Evolutionary conservation across 257 asterid genomes (phyloP).

Genomic region (Marsdenia floribunda): DNA sequence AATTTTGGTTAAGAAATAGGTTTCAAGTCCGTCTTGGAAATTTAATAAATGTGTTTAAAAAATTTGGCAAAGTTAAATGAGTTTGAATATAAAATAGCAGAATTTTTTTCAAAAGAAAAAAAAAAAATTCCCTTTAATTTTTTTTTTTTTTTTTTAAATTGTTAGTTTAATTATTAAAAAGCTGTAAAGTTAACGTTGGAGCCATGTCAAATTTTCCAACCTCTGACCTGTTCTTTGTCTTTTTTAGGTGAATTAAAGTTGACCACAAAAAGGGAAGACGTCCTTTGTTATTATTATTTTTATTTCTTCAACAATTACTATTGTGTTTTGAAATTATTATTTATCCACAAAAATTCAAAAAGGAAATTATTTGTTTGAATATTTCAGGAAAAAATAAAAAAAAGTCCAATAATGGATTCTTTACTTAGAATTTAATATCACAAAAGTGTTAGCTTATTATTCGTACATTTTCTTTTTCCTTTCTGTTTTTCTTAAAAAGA

Average conservation of each 20-base stretch:
- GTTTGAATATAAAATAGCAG: conserved; percentile 30
- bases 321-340: conserved; percentile 2
- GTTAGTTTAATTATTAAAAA: conserved; percentile 37
- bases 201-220: conserved; percentile 45
- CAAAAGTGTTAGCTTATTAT: no score
- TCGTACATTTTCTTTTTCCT: neutral
- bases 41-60: conserved; percentile 46
- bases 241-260: conserved; percentile 56
- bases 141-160: conserved; percentile 30
- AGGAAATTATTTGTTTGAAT: neutral
- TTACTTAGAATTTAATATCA: neutral
- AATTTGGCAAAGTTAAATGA: conserved; percentile 39
- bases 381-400: neutral
- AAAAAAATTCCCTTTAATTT: conserved; percentile 18
- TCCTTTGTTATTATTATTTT: conserved; percentile 23
- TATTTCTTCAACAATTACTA: conserved; percentile 34
- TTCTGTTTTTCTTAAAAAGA: no score
- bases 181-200: conserved; percentile 80
- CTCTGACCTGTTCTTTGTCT: conserved; percentile 69
- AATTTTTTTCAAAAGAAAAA: conserved; percentile 28
- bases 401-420: neutral
- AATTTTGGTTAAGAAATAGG: conserved; percentile 80
- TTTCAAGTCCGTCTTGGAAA: conserved; percentile 86
- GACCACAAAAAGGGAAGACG: conserved; percentile 27
- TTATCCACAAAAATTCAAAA: neutral